phyloP scores from a whole-genome alignment of 192 early-diverging fungal species.

The Backusella luteola region DNA sequence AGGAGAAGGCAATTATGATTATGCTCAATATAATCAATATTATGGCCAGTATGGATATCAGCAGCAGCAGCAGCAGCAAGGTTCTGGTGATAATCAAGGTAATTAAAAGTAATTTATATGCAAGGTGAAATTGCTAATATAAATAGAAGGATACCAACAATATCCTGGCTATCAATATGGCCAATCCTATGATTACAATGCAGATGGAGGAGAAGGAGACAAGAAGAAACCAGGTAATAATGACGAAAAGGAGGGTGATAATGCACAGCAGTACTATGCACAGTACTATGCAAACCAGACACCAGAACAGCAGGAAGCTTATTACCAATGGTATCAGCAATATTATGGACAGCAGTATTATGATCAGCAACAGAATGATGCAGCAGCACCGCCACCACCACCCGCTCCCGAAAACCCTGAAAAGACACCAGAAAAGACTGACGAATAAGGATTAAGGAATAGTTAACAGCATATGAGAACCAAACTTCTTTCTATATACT shows the following conservation, averaged over 20 bases:
- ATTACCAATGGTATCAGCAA: constrained; percentile 48
- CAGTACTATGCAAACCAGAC: constrained; percentile 40
- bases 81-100: neutral
- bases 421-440: neutral
- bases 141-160: neutral
- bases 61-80: constrained; percentile 8
- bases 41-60: constrained; percentile 27
- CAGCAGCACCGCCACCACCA: neutral
- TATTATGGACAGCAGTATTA: constrained; percentile 32
- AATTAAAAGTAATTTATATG: neutral
- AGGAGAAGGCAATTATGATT: constrained; percentile 20
- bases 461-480: no score
- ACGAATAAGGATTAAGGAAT: no score
- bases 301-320: constrained; percentile 31
- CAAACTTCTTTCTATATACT: no score
- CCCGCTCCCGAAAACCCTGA: neutral
- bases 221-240: constrained; percentile 3
- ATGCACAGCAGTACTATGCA: constrained; percentile 35
- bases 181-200: neutral
- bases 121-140: neutral
- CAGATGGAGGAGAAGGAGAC: neutral
- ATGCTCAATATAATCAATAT: constrained; percentile 27
- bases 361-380: neutral
- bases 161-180: constrained; percentile 6
- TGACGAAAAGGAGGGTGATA: neutral